Conservation (phyloP, 768 basidiomycete species). For the Paxillus ammoniavirescens region DNA sequence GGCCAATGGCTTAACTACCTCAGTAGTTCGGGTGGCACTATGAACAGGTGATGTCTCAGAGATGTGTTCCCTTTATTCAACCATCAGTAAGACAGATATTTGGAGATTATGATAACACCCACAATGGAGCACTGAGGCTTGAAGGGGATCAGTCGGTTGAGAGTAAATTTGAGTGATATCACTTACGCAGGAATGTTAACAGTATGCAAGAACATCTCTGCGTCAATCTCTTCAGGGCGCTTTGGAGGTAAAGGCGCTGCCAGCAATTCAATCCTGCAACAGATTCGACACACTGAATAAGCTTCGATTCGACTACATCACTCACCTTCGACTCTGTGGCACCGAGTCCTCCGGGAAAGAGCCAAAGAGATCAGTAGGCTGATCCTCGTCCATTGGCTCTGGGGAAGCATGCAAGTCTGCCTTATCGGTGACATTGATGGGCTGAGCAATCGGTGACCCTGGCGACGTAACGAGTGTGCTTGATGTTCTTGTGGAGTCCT, state of each 20-base stretch:
- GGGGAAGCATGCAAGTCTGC: slow-evolving; percentile 12
- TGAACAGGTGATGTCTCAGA: neutral
- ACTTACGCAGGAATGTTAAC: slow-evolving; percentile 26
- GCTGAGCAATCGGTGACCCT: slow-evolving; percentile 9
- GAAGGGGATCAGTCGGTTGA: neutral
- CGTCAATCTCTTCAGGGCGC: slow-evolving; percentile 17
- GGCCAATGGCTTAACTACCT: slow-evolving; percentile 11
- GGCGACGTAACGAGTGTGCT: slow-evolving; percentile 2
- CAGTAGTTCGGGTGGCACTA: slow-evolving; percentile 2
- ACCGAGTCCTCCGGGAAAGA: slow-evolving; percentile 7
- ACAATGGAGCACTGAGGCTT: slow-evolving; percentile 28
- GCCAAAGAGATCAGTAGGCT: slow-evolving; percentile 12
- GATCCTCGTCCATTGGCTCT: slow-evolving; percentile 21
- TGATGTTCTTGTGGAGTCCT: slow-evolving; percentile 6
- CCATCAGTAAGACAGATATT: neutral
- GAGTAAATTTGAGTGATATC: neutral
- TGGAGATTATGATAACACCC: slow-evolving; percentile 2
- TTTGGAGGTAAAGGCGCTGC: slow-evolving; percentile 16
- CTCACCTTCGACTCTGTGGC: slow-evolving; percentile 12
- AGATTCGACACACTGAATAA: neutral
- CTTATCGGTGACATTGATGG: neutral
- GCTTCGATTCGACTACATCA: neutral
- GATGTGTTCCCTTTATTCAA: slow-evolving; percentile 15
- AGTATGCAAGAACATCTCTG: slow-evolving; percentile 26
- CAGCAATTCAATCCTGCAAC: slow-evolving; percentile 3